Percentiles rank a stretch among this genome's conserved stretches.
phyloP scores from a whole-genome alignment of 2,329 filamentous ascomycete species.

The Fusarium pseudocircinatum region DNA sequence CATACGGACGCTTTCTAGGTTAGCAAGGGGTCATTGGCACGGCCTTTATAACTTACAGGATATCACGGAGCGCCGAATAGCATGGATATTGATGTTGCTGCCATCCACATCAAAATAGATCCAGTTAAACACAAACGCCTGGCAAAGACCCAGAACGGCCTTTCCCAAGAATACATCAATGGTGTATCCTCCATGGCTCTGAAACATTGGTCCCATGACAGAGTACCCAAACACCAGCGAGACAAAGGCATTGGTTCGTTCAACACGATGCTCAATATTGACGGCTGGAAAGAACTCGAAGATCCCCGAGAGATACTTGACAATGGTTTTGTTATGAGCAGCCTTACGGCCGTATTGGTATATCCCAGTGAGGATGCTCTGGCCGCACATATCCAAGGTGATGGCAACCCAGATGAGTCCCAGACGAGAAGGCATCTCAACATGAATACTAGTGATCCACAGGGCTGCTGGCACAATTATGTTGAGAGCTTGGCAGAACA shows the following conservation, averaged over 20 bases:
- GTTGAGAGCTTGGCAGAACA: constrained; percentile 59
- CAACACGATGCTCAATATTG: constrained; percentile 74
- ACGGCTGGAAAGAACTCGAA: constrained; percentile 70
- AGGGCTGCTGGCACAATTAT: constrained; percentile 60
- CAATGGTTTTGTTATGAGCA: constrained; percentile 31
- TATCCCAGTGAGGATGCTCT: constrained; percentile 54
- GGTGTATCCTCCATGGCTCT: constrained; percentile 56
- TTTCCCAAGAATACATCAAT: constrained; percentile 70
- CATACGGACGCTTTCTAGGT: constrained; percentile 58
- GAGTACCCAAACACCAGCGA: constrained; percentile 72
- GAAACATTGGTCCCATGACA: constrained; percentile 69
- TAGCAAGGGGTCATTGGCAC: not conserved
- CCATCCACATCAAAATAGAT: constrained; percentile 72
- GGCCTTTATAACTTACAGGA: constrained; percentile 48
- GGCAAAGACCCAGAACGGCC: constrained; percentile 65
- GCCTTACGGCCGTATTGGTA: constrained; percentile 45
- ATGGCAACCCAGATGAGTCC: constrained; percentile 67
- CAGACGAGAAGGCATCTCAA: constrained; percentile 63
- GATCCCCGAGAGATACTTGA: constrained; percentile 45
- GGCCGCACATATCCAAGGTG: constrained; percentile 61
- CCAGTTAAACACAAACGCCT: constrained; percentile 70
- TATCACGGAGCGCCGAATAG: constrained; percentile 63
- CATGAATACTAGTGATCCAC: constrained; percentile 69
- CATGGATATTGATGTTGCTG: constrained; percentile 65
- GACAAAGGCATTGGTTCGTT: constrained; percentile 72